A percentile compares a stretch with the other conserved stretches of the same genome.
Evolutionary conservation across 257 asterid species (phyloP).

Genomic region (Schizonepeta tenuifolia): DNA sequence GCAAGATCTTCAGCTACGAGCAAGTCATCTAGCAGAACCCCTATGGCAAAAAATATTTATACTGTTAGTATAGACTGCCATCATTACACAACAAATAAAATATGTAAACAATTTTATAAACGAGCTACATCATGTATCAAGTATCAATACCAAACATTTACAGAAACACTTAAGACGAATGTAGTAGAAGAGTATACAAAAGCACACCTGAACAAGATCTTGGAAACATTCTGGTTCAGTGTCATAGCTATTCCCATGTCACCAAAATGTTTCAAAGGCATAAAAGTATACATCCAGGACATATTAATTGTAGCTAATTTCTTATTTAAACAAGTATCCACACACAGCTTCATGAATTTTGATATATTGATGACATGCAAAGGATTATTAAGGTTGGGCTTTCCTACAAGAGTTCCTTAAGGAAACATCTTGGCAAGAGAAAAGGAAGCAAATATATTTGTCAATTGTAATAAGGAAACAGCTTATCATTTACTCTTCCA

Average conservation of each 20-base stretch:
- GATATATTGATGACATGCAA: not conserved
- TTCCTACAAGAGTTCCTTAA: constrained; percentile 3
- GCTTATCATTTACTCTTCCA: not conserved
- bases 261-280: constrained; percentile 9
- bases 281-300: constrained; percentile 9
- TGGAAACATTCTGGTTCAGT: not conserved
- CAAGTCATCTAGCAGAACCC: constrained; percentile 90
- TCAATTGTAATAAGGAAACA: not conserved
- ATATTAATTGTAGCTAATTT: not conserved
- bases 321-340: not conserved
- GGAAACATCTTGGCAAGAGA: not conserved
- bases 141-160: constrained; percentile 4
- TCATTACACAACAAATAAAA: constrained; percentile 7
- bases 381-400: not conserved
- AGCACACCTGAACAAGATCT: constrained; percentile 7
- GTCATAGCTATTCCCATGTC: not conserved
- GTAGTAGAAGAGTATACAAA: constrained; percentile 8
- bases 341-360: not conserved
- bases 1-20: constrained; percentile 99
- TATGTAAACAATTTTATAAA: not conserved
- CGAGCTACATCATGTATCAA: constrained; percentile 10
- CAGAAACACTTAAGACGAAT: constrained; percentile 4
- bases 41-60: constrained; percentile 44
- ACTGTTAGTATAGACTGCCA: constrained; percentile 24
- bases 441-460: not conserved